These are phyloP conservation scores for Nitzschia sp. DNA, from an alignment of 108 stramenopile species.

Conservation along the genomic window DNA sequence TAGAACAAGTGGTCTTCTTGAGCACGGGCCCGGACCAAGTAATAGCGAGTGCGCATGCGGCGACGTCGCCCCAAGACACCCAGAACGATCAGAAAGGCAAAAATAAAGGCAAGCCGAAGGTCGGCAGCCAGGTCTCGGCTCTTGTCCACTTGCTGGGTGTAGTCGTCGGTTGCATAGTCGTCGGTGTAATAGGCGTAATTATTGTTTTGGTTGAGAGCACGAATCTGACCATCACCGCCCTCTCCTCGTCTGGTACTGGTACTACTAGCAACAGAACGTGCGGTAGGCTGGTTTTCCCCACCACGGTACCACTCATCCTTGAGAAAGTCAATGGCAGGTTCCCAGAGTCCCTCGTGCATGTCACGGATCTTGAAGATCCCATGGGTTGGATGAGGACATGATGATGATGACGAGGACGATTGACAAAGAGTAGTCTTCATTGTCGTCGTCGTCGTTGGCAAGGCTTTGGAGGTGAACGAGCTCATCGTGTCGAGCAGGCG, in stretches of 20 bases:
- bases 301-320: constrained; percentile 48
- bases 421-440: neutral
- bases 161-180: neutral
- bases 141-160: constrained; percentile 12
- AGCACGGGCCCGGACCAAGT: constrained; percentile 65
- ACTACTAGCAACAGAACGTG: too few species aligned
- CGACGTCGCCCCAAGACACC: constrained; percentile 78
- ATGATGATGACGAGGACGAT: too few species aligned
- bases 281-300: constrained; percentile 8
- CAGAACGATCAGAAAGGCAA: constrained; percentile 69
- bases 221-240: neutral
- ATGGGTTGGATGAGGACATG: constrained; percentile 45
- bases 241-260: too few species aligned
- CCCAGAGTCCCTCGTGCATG: constrained; percentile 61
- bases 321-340: constrained; percentile 53
- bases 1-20: constrained; percentile 88
- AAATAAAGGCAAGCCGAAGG: constrained; percentile 49
- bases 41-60: constrained; percentile 79
- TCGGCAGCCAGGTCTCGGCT: constrained; percentile 39
- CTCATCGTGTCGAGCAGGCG: neutral
- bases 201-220: neutral
- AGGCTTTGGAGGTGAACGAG: neutral
- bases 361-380: constrained; percentile 82
- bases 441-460: constrained; percentile 5
- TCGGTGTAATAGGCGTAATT: neutral